Conservation (phyloP, 495 filamentous ascomycete genomes). For the Clohesyomyces aquaticus region DNA sequence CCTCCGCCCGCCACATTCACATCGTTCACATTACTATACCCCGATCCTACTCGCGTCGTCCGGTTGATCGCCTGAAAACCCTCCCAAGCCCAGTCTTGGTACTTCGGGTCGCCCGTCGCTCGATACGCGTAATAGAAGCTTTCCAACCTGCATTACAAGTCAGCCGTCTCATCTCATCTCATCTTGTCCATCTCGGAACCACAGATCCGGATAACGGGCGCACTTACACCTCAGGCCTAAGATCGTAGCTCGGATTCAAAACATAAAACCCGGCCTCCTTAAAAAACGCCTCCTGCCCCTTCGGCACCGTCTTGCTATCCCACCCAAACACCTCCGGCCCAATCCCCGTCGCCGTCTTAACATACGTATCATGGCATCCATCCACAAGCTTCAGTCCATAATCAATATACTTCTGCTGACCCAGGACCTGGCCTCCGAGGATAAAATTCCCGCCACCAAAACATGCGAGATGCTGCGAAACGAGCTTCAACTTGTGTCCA, state of each 20-base stretch:
- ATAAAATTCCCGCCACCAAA: constrained; percentile 89
- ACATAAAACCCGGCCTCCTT: constrained; percentile 73
- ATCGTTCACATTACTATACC: constrained; percentile 66
- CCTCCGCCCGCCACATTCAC: constrained; percentile 70
- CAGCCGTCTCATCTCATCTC: too few species aligned
- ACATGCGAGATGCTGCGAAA: constrained; percentile 65
- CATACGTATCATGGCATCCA: constrained; percentile 77
- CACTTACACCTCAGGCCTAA: constrained; percentile 85
- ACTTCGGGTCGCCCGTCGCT: constrained; percentile 66
- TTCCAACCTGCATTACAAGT: too few species aligned
- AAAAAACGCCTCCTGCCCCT: constrained; percentile 62
- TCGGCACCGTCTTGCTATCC: constrained; percentile 56
- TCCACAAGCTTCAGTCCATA: constrained; percentile 77
- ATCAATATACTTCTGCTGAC: constrained; percentile 64
- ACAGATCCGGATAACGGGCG: too few species aligned
- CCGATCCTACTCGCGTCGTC: constrained; percentile 65
- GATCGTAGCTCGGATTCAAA: constrained; percentile 61
- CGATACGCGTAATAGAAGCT: constrained; percentile 88
- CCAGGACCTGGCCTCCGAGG: constrained; percentile 75
- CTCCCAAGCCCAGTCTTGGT: constrained; percentile 73
- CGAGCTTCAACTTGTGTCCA: constrained; percentile 52
- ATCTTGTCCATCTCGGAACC: too few species aligned
- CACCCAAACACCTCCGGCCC: constrained; percentile 80
- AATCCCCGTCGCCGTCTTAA: constrained; percentile 67
- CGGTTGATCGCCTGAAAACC: constrained; percentile 72